Conservation (phyloP, 202 grass and related monocot genomes). For the Bolboschoenoplectus hybrid region DNA sequence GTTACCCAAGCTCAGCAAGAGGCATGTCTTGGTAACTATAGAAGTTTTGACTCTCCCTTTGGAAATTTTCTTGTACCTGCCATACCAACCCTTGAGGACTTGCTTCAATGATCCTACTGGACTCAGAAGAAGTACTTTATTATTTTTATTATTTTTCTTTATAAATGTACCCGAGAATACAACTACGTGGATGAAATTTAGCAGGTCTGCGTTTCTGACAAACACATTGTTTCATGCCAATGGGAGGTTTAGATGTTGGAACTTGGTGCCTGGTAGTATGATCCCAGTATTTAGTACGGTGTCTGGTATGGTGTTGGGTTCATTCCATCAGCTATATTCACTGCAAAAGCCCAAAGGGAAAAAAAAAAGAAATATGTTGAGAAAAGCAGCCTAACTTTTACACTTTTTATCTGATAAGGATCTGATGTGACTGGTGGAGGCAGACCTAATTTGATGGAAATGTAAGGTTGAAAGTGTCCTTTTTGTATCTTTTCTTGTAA, state of each 20-base stretch:
- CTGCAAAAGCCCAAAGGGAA: neutral
- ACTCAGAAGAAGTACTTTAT: neutral
- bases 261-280: neutral
- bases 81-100: constrained; percentile 50
- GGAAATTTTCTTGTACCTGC: constrained; percentile 90
- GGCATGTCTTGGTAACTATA: constrained; percentile 78
- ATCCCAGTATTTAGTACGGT: neutral
- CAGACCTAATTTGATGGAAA: constrained; percentile 27
- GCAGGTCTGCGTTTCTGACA: neutral
- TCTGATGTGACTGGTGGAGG: constrained; percentile 30
- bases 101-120: constrained; percentile 18
- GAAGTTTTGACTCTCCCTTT: constrained; percentile 78
- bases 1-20: constrained; percentile 73
- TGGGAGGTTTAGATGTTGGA: neutral
- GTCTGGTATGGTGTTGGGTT: neutral
- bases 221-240: neutral
- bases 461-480: constrained; percentile 20
- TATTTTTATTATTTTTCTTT: neutral
- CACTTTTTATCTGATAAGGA: constrained; percentile 16
- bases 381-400: constrained; percentile 8
- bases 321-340: neutral
- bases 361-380: neutral
- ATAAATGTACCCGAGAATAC: neutral
- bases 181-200: neutral
- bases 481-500: constrained; percentile 34